Percentiles rank a stretch among this genome's conserved stretches.
Conservation (phyloP, 139 green algal genomes). For the Pseudopediastrum boryanum region DNA sequence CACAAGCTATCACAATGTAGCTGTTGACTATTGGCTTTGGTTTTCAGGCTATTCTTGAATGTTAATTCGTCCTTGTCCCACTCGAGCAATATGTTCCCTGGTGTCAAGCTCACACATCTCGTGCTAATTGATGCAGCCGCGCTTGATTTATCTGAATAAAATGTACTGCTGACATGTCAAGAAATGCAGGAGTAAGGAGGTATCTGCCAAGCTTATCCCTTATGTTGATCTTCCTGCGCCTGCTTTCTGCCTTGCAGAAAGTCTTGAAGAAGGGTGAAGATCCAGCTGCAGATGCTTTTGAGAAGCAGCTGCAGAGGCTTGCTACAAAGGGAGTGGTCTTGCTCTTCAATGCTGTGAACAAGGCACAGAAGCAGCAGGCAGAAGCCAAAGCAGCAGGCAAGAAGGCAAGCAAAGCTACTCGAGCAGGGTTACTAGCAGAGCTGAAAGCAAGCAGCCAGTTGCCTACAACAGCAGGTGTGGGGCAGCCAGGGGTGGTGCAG, state of each 20-base stretch:
- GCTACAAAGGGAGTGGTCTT: conserved; percentile 84
- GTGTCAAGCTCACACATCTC: background rate
- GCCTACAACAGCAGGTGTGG: too few relatives aligned
- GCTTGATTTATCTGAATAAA: background rate
- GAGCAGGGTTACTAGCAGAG: conserved; percentile 75
- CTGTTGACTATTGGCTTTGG: too few relatives aligned
- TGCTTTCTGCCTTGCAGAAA: background rate
- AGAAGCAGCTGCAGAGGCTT: conserved; percentile 72
- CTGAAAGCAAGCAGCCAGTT: conserved; percentile 52
- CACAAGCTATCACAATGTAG: too few relatives aligned
- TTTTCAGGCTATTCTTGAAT: too few relatives aligned
- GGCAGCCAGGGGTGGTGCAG: too few relatives aligned
- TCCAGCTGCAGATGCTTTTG: conserved; percentile 62
- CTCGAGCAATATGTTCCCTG: background rate
- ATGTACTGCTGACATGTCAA: background rate
- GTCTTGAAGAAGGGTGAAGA: conserved; percentile 68
- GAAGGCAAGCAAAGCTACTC: conserved; percentile 60
- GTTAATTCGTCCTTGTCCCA: background rate
- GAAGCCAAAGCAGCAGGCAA: conserved; percentile 32
- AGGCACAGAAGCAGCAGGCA: conserved; percentile 67
- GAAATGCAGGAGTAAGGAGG: too few relatives aligned
- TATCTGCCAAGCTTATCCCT: background rate
- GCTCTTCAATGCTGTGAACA: conserved; percentile 90
- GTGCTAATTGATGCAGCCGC: background rate
- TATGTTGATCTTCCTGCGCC: background rate